phyloP scores from a whole-genome alignment of 768 basidiomycete species.

The Dentipellis sp. region DNA sequence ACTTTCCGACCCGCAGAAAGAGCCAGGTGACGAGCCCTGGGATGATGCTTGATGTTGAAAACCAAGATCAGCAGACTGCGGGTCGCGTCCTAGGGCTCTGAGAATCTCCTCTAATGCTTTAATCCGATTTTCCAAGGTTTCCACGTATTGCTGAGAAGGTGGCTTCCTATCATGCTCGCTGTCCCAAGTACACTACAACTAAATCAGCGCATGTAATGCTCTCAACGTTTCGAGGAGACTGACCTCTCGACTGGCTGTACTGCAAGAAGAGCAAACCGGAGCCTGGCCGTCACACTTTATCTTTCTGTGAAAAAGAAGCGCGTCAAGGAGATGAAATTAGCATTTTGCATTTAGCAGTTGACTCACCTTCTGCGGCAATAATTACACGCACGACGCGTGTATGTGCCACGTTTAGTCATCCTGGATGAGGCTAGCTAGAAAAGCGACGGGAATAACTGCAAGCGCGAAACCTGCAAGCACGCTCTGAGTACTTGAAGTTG shows the following conservation, averaged over 20 bases:
- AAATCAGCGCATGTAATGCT: neutral
- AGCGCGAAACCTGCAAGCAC: too few relatives aligned
- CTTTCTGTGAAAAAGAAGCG: neutral
- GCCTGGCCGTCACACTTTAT: neutral
- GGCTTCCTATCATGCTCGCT: conserved; percentile 19
- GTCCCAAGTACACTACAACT: conserved; percentile 21
- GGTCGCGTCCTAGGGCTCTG: conserved; percentile 7
- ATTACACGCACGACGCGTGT: neutral
- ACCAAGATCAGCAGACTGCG: conserved; percentile 2
- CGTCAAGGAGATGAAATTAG: neutral
- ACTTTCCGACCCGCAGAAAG: neutral
- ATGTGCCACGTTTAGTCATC: neutral
- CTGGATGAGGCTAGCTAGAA: too few relatives aligned
- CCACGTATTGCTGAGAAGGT: conserved; percentile 17
- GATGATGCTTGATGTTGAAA: neutral
- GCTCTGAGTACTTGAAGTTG: too few relatives aligned
- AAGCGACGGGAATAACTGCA: too few relatives aligned
- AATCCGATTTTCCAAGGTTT: conserved; percentile 17
- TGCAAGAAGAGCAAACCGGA: neutral
- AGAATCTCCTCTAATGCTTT: conserved; percentile 17
- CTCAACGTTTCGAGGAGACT: neutral
- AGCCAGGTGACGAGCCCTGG: neutral
- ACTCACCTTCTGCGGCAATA: neutral
- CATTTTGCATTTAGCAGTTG: neutral
- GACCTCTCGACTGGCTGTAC: neutral